Evolutionary conservation across 805 yeast genomes (phyloP), one percentile per base, ranked within the genome.

Genomic region (Lipomyces yamanashiensis): DNA sequence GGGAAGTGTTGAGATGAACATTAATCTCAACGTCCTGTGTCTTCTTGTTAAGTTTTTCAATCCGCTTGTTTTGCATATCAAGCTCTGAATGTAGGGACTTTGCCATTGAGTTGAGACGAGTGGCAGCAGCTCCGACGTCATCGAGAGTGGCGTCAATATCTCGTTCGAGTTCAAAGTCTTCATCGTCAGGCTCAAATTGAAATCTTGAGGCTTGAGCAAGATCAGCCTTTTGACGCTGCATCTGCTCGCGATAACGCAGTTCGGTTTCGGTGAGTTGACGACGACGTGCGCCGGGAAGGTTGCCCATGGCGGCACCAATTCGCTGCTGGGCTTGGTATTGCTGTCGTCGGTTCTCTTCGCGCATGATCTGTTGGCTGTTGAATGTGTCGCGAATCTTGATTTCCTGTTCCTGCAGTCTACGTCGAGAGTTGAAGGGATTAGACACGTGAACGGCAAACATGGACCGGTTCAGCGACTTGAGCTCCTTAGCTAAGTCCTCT

Each of bases 121-220:
- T 81, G 39, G 96, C 84, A 63, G 87, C 84, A 47, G 81, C 81
- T 12, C 84, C 82, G 54, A 95, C 88, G 74, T 88, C 90, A 71
- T 89, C 92, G 75, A 93, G 79, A 72, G 95, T 95, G 67, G 83
- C 78, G 59, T 92, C 92, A 70, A 92, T 85, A 75, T 92, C 97
- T 67, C 87, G 84, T 74, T 93, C 98, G 84, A 91, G 84, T 70
- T 87, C 95, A 71, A 92, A 96, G 75, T 95, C 98, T 74, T 93
- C 98, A 55, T 86, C 86, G 76, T 93, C 98, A 54, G 88, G 89
- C 73, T 91, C 97, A 71, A 90, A 89, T 71, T 89, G 90, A 76
- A 88, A 92, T 68, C 85, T 79, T 62, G 84, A 79, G 1, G 96
- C 88, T 44, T 85, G 86, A 50, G 73, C 79, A 54, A 85, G 81